A percentile compares a stretch with the other conserved stretches of the same genome.
Conservation (phyloP, 768 basidiomycete genomes). For the Mycena belliarum region DNA sequence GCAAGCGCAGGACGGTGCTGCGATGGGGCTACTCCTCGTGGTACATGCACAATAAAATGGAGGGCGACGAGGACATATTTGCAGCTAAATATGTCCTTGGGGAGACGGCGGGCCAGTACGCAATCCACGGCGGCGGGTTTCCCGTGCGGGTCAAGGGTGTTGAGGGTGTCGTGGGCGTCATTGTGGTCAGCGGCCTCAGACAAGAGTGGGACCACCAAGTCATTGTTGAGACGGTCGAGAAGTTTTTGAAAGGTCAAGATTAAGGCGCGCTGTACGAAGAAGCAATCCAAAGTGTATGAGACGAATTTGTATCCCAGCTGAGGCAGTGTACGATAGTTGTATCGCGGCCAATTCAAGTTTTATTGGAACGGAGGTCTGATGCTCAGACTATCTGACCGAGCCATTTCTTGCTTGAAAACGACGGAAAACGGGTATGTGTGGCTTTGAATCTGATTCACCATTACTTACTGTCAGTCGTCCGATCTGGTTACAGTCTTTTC, state of each 20-base stretch:
- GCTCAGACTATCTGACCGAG: no score
- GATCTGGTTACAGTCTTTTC: no score
- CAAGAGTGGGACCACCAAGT: constrained; percentile 33
- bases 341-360: no score
- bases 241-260: constrained; percentile 25
- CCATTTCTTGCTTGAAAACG: no score
- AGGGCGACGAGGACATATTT: constrained; percentile 12
- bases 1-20: constrained; percentile 33
- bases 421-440: no score
- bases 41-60: constrained; percentile 24
- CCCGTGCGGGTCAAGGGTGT: constrained; percentile 34
- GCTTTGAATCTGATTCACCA: no score
- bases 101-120: constrained; percentile 29
- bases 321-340: no score
- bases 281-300: no score
- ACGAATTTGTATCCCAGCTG: no score
- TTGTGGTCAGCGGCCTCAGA: constrained; percentile 35
- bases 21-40: constrained; percentile 32
- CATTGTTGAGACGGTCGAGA: constrained; percentile 30
- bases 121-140: constrained; percentile 34
- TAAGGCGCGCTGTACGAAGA: no score
- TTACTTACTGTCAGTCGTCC: no score
- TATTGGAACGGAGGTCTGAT: no score
- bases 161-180: constrained; percentile 35
- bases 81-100: constrained; percentile 26